Base-by-base conservation (phyloP, 768 basidiomycete genomes). In the Trametes coccinea region DNA sequence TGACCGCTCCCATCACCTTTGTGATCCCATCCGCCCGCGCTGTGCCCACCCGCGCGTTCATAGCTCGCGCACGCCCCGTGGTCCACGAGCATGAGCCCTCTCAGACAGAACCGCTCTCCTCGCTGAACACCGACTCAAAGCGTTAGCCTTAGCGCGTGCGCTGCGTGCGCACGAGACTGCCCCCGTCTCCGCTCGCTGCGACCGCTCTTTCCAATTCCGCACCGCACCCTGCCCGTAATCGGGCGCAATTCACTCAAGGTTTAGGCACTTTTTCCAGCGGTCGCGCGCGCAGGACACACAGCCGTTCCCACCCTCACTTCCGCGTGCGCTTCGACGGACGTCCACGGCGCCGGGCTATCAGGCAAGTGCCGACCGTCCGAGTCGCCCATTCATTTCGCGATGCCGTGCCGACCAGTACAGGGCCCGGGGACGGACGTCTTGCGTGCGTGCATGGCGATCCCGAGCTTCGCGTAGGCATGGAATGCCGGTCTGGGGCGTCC, bases 261-360 rank as follows among this genome's bases (percentile, higher is more conserved):
- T 62, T 62, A 62, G 55, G 44, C 61, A 56, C 53, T 46, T 43
- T 46, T 56, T 22, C 22, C 60, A 51, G 33, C 48, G 48, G 43
- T 5, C n/a, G 37, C 48, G 13, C 48, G 8, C 52, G 41, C 47
- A 14, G 47, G 30, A 47, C 22, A 37, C 34, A 37, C 34, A 37
- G 34, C 34, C 11, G 11, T 49, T 60, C 57, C 43, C 57, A 51
- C 59, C 44, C 29, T n/a, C 44, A 13, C 31, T 45, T 43, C 37
- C 45, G 33, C 30, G 33, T 49, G 46, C n/a, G 39, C 53, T 53
- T 54, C 53, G 27, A 14, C 53, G 30, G 60, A 48, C 29, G n/a
- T 13, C 52, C 46, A 34, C 53, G 37, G 10, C 22, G 30, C 53
- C 51, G 59, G 51, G 8, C 29, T 6, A 16, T 22, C 14, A 53